Evolutionary conservation across 2,329 filamentous ascomycete species (phyloP).

Genomic region (Chaetothyriales sp.): DNA sequence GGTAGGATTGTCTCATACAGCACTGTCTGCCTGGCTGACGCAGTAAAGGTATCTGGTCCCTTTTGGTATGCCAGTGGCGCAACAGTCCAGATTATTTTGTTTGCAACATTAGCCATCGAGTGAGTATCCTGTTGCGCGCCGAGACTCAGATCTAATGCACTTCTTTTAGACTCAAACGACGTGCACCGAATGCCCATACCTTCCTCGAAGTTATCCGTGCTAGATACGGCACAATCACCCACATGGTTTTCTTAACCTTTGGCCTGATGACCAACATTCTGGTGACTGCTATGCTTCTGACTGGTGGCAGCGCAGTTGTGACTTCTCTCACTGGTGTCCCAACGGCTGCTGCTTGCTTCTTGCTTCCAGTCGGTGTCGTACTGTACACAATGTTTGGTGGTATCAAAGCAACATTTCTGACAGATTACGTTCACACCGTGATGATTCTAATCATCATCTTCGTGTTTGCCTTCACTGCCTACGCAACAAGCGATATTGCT

Average conservation of each 20-base stretch:
- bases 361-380: conserved; percentile 67
- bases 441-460: conserved; percentile 67
- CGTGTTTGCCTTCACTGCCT: conserved; percentile 69
- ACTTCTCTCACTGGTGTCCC: conserved; percentile 58
- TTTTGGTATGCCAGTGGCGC: conserved; percentile 60
- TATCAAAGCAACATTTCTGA: conserved; percentile 57
- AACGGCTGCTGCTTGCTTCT: conserved; percentile 69
- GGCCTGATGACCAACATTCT: conserved; percentile 74
- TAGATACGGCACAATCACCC: conserved; percentile 59
- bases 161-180: conserved; percentile 49
- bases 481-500: conserved; percentile 56
- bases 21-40: conserved; percentile 67
- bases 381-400: conserved; percentile 56
- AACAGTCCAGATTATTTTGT: conserved; percentile 75
- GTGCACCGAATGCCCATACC: conserved; percentile 73
- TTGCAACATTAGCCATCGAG: conserved; percentile 81
- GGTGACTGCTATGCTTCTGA: conserved; percentile 78
- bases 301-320: conserved; percentile 66
- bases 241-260: conserved; percentile 69
- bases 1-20: conserved; percentile 42
- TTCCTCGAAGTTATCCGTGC: conserved; percentile 74
- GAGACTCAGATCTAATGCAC: background rate
- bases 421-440: conserved; percentile 78
- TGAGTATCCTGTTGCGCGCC: conserved; percentile 2
- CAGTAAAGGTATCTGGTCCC: conserved; percentile 55